A percentile compares a stretch with the other conserved stretches of the same genome.
Evolutionary conservation across 768 basidiomycete species (phyloP).

Genomic region (Candolleomyces aberdarensis): DNA sequence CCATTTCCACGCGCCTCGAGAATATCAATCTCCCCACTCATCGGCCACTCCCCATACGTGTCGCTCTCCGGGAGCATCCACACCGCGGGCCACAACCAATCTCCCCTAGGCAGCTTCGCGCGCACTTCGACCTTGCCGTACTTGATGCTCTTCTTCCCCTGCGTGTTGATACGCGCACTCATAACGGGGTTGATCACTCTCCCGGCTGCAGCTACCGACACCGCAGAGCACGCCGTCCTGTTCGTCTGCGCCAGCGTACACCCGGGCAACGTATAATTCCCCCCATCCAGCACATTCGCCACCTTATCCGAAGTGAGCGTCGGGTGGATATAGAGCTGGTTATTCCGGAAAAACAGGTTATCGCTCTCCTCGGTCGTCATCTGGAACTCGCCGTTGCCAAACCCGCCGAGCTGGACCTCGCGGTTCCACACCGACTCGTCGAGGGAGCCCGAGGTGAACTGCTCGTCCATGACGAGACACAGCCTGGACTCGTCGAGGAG

Average conservation of each 20-base stretch:
- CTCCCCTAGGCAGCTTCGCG: conserved; percentile 60
- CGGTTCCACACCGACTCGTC: conserved; percentile 57
- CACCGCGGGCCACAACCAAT: conserved; percentile 76
- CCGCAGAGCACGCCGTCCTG: conserved; percentile 36
- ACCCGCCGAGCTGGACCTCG: conserved; percentile 74
- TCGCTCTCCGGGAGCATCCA: conserved; percentile 66
- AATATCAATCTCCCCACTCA: conserved; percentile 55
- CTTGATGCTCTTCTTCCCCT: conserved; percentile 51
- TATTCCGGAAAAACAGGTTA: conserved; percentile 67
- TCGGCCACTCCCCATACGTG: conserved; percentile 63
- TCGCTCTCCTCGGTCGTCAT: conserved; percentile 62
- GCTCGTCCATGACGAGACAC: conserved; percentile 69
- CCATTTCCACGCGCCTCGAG: conserved; percentile 62
- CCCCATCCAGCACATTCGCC: conserved; percentile 51
- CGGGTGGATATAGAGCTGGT: conserved; percentile 75
- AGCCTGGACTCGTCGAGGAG: conserved; percentile 39
- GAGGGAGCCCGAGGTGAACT: conserved; percentile 48
- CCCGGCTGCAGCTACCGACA: conserved; percentile 33
- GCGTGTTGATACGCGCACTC: conserved; percentile 71
- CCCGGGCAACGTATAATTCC: conserved; percentile 61
- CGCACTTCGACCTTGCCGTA: conserved; percentile 61
- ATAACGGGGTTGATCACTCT: conserved; percentile 72
- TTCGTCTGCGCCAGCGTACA: conserved; percentile 44
- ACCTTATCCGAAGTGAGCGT: conserved; percentile 70
- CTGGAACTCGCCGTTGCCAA: conserved; percentile 79